Base-by-base conservation (phyloP, 169 alveolate genomes). In the Plasmodium berghei region DNA sequence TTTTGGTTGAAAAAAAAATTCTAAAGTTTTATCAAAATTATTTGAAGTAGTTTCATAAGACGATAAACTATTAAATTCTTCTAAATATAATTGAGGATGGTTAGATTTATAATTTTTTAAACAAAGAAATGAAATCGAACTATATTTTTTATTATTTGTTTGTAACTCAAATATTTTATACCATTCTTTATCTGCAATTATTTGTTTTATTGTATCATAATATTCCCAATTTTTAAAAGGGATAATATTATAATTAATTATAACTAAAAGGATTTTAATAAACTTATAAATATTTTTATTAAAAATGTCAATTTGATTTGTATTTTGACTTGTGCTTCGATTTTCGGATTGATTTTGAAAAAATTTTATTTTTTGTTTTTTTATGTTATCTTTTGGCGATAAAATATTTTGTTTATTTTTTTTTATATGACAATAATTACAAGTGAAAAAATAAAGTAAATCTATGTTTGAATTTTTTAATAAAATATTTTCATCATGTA, bases 181-280 rank as follows among this genome's bases (percentile, higher is more conserved):
- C 90, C 90, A 80, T 3, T 80, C 85, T 9, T 48, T 72, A 56
- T 80, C 90, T 14, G 26, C 56, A 48, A 80, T 20, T 24, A 80
- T 69, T 72, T 80, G 90, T 24, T 80, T 69, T 4, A 80, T 80
- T 0, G 90, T 80, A 54, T 66, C 55, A 46, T 55, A 69, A 34
- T 80, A 80, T 55, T 80, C 72, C 74, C 80, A 67, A 9, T 28
- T 20, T 66, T 67, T 80, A 20, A 80, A 80, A 3, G 77, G 55
- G 22, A 16, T 14, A 28, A 80, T 40, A 28, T 80, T 69, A 48
- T 80, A 80, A 9, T 24, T 56, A 22, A 80, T 52, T 34, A 80
- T 80, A 4, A 80, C 74, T 61, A 80, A 28, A 18, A 80, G 72
- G 0, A 69, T 54, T 48, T 80, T 67, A 55, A 80, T 56, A 72